These are phyloP conservation scores for Tremella mesenterica DNA, from an alignment of 768 basidiomycete species.

Conservation along the genomic window DNA sequence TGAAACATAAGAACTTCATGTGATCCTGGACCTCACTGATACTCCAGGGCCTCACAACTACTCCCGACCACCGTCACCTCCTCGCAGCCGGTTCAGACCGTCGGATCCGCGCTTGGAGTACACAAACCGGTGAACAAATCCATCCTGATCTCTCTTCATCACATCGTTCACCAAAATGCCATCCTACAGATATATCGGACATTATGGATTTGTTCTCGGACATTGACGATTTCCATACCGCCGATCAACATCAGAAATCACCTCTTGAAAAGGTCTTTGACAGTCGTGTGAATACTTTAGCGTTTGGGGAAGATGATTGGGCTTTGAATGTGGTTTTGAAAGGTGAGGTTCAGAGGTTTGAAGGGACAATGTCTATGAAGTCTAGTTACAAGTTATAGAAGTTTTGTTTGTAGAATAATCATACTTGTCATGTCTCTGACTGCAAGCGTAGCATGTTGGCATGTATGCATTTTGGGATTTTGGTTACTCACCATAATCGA, in stretches of 20 bases:
- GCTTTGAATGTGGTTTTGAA: slow-evolving; percentile 21
- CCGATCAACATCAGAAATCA: too few relatives aligned
- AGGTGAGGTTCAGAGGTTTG: slow-evolving; percentile 20
- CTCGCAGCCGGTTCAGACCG: slow-evolving; percentile 30
- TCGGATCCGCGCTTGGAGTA: slow-evolving; percentile 23
- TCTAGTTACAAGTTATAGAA: neutral
- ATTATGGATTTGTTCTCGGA: too few relatives aligned
- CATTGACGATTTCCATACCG: too few relatives aligned
- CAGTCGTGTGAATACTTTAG: slow-evolving; percentile 1
- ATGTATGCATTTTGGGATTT: too few relatives aligned
- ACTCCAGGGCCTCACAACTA: slow-evolving; percentile 17
- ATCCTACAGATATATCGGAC: too few relatives aligned
- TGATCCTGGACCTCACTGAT: neutral
- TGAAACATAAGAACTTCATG: slow-evolving; percentile 2
- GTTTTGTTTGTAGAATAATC: too few relatives aligned
- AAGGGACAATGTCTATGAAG: neutral
- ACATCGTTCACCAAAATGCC: neutral
- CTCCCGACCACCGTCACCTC: slow-evolving; percentile 20
- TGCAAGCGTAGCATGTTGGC: too few relatives aligned
- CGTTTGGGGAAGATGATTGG: slow-evolving; percentile 16
- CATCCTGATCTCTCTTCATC: neutral
- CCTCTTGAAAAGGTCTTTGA: slow-evolving; percentile 1
- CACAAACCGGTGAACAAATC: slow-evolving; percentile 16
- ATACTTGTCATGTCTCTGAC: too few relatives aligned
- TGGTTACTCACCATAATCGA: too few relatives aligned